Evolutionary conservation across 192 early-diverging fungal genomes (phyloP).

Genomic region (Diversispora epigaea): DNA sequence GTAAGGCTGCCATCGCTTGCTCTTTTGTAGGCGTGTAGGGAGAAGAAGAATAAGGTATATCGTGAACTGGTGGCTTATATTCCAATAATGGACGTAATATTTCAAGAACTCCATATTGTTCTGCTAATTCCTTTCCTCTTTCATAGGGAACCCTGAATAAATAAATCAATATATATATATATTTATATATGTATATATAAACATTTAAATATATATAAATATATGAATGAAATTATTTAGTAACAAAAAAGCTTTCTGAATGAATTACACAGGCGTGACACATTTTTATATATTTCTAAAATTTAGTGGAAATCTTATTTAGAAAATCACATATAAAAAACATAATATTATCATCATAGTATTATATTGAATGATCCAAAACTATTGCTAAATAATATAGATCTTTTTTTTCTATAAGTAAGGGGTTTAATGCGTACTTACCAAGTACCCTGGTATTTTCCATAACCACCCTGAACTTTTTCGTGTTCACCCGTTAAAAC

Average conservation of each 20-base stretch:
- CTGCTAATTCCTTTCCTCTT: conserved; percentile 79
- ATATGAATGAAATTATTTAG: no score
- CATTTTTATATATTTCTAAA: no score
- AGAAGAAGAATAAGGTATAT: conserved; percentile 30
- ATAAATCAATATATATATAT: neutral
- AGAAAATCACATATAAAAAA: no score
- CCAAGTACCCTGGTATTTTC: conserved; percentile 93
- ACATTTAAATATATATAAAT: neutral
- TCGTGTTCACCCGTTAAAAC: conserved; percentile 80
- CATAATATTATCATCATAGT: no score
- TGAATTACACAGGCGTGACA: no score
- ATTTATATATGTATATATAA: neutral
- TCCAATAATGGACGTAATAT: conserved; percentile 77
- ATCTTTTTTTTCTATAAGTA: no score
- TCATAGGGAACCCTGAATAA: conserved; percentile 78
- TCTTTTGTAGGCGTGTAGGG: conserved; percentile 49
- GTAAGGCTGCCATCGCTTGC: conserved; percentile 36
- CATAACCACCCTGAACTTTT: conserved; percentile 95
- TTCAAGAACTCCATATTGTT: conserved; percentile 73
- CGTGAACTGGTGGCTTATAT: conserved; percentile 63
- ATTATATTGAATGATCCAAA: no score
- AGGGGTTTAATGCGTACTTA: conserved; percentile 36
- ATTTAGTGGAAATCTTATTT: no score
- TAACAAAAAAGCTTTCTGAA: no score
- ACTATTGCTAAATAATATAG: no score